phyloP scores from a whole-genome alignment of 495 filamentous ascomycete genomes.

The Articulospora tetracladia region DNA sequence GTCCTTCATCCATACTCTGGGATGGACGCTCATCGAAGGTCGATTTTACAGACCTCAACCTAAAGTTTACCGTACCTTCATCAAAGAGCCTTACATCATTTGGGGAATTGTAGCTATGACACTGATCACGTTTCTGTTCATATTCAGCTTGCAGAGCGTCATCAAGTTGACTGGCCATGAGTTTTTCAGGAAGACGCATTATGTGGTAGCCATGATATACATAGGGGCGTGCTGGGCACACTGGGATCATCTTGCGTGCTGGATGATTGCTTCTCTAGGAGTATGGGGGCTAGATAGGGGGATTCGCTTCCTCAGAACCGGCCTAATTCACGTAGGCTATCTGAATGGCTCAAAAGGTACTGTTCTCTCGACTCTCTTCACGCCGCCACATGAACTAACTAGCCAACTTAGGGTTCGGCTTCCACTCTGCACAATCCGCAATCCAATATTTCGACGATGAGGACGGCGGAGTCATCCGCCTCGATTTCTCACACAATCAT shows the following conservation, averaged over 20 bases:
- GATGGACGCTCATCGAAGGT: slow-evolving; percentile 59
- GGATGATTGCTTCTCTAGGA: slow-evolving; percentile 55
- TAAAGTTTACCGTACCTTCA: slow-evolving; percentile 41
- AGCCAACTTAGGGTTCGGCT: slow-evolving; percentile 32
- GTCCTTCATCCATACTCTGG: slow-evolving; percentile 58
- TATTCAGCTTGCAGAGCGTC: slow-evolving; percentile 48
- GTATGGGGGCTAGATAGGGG: slow-evolving; percentile 53
- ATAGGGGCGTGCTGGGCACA: slow-evolving; percentile 66
- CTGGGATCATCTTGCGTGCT: slow-evolving; percentile 58
- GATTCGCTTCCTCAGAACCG: slow-evolving; percentile 45
- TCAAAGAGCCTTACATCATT: slow-evolving; percentile 54
- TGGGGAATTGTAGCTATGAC: slow-evolving; percentile 59
- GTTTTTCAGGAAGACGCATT: slow-evolving; percentile 61
- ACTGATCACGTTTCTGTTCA: slow-evolving; percentile 51
- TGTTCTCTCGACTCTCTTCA: not conserved
- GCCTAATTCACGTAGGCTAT: slow-evolving; percentile 48
- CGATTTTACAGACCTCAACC: slow-evolving; percentile 64
- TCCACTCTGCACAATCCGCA: slow-evolving; percentile 43
- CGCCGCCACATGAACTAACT: not conserved
- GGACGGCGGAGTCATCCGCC: slow-evolving; percentile 48
- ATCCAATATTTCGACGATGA: slow-evolving; percentile 44
- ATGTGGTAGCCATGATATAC: slow-evolving; percentile 60
- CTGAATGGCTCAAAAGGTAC: slow-evolving; percentile 26
- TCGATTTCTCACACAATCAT: slow-evolving; percentile 54
- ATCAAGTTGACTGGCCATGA: slow-evolving; percentile 64